These are phyloP conservation scores for Heliamphora exappendiculata DNA, from an alignment of 148 eudicot genomes.

Conservation along the genomic window DNA sequence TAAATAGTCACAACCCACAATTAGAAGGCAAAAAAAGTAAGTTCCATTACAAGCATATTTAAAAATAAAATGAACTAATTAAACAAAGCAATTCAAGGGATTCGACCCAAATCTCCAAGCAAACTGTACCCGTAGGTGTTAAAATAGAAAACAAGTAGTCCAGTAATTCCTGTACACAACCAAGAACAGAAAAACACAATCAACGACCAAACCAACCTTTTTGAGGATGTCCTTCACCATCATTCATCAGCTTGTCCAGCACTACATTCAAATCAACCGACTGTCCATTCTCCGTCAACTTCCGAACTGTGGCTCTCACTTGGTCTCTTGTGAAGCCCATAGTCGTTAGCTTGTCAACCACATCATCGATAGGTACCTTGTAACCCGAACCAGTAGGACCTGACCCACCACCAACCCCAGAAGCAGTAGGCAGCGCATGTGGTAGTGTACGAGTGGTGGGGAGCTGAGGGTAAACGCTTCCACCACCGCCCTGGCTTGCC, in stretches of 20 bases:
- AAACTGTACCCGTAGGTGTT: not conserved
- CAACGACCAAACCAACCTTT: constrained; percentile 66
- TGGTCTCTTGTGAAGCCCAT: constrained; percentile 94
- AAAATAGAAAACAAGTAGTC: not conserved
- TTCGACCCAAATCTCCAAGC: not conserved
- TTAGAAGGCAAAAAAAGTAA: not conserved
- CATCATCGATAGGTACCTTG: constrained; percentile 84
- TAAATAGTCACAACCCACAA: not conserved
- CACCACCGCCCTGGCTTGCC: constrained; percentile 33
- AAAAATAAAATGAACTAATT: constrained; percentile 6
- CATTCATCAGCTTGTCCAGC: constrained; percentile 87
- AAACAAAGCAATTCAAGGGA: constrained; percentile 4
- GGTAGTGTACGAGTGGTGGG: constrained; percentile 52
- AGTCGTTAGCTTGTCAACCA: constrained; percentile 67
- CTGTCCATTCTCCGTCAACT: constrained; percentile 78
- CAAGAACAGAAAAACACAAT: constrained; percentile 10
- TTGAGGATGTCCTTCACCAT: constrained; percentile 58
- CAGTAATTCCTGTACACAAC: constrained; percentile 10
- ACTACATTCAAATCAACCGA: constrained; percentile 82
- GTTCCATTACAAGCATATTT: not conserved
- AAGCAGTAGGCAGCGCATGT: constrained; percentile 18
- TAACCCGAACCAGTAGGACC: constrained; percentile 61
- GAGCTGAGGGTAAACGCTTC: constrained; percentile 54
- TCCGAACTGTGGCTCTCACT: constrained; percentile 74
- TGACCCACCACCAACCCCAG: constrained; percentile 42